Conservation (phyloP, 495 filamentous ascomycete genomes). For the Neurospora sp. region DNA sequence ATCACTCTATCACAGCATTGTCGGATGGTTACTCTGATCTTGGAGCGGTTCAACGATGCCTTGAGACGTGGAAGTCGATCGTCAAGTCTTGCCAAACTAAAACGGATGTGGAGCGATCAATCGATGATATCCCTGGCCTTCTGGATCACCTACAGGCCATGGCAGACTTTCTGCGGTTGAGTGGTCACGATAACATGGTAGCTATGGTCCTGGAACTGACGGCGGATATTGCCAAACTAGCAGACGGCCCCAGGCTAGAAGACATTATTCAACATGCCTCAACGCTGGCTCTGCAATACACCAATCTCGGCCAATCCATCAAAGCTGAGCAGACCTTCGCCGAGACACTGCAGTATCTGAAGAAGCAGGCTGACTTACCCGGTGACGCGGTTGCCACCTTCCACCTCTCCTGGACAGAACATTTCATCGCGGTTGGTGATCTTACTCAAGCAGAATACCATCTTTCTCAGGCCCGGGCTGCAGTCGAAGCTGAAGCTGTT, state of each 20-base stretch:
- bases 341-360: slow-evolving; percentile 39
- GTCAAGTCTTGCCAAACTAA: slow-evolving; percentile 37
- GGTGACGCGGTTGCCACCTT: slow-evolving; percentile 40
- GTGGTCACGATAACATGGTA: slow-evolving; percentile 44
- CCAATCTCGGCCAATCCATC: slow-evolving; percentile 64
- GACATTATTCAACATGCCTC: slow-evolving; percentile 49
- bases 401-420: slow-evolving; percentile 65
- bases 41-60: slow-evolving; percentile 35
- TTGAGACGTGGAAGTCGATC: slow-evolving; percentile 44
- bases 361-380: slow-evolving; percentile 3
- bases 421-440: slow-evolving; percentile 58
- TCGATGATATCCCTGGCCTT: slow-evolving; percentile 54
- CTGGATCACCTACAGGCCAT: slow-evolving; percentile 54
- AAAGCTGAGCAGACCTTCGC: slow-evolving; percentile 59
- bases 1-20: slow-evolving; percentile 45
- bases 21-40: slow-evolving; percentile 37
- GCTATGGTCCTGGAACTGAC: slow-evolving; percentile 37
- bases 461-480: slow-evolving; percentile 26
- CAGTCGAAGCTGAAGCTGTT: slow-evolving; percentile 11
- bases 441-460: slow-evolving; percentile 45
- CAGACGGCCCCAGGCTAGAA: slow-evolving; percentile 39
- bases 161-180: slow-evolving; percentile 70
- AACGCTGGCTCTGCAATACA: slow-evolving; percentile 58
- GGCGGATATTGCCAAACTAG: slow-evolving; percentile 45
- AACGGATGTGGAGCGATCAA: slow-evolving; percentile 38